Base-by-base conservation (phyloP, 371 early-diverging fungal species). In the Homolaphlyctis polyrhiza region DNA sequence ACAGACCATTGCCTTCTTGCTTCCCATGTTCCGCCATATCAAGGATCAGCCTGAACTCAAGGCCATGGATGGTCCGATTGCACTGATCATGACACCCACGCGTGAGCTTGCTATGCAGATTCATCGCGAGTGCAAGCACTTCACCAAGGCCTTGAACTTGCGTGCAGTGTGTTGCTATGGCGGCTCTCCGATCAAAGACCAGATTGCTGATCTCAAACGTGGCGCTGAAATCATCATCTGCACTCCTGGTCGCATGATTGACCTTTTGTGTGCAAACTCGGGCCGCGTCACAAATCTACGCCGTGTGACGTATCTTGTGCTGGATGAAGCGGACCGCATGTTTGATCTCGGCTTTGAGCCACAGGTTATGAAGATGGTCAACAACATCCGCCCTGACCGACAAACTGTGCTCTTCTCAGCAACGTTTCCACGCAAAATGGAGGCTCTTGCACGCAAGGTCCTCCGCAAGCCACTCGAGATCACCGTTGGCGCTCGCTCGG, bases 181-280 rank as follows among this genome's bases (percentile, higher is more conserved):
- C 61, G 99, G 99, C 36, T 89, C 96, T 0, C 93, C 96, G 11
- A 93, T 97, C 65, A 94, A 95, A 73, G 95, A 95, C 62, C 98
- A 99, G 68, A 99, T 98, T 69, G 94, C 91, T 18, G 98, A 98
- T 71, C 74, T 99, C 36, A 97, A 97, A 75, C 85, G 94, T 61
- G 99, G 99, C 1, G 94, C 95, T 64, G 99, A 99, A 71, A 93
- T 99, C 68, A 86, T 99, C 61, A 95, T 99, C 36, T 96, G 97
- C 75, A 99, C 99, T 18, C 99, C 99, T 21, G 99, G 99, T 3
- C 89, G 99, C 65, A 87, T 99, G 89, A 99, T 99, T 72, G 99
- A 99, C 79, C 75, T 99, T 58, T 82, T 98, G 49, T 91, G 93
- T 75, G 8, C 39, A 8, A 96, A 96, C 75, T 87, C 90, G 30